These are phyloP conservation scores for Trametes maxima DNA, from an alignment of 768 basidiomycete species.

Conservation along the genomic window DNA sequence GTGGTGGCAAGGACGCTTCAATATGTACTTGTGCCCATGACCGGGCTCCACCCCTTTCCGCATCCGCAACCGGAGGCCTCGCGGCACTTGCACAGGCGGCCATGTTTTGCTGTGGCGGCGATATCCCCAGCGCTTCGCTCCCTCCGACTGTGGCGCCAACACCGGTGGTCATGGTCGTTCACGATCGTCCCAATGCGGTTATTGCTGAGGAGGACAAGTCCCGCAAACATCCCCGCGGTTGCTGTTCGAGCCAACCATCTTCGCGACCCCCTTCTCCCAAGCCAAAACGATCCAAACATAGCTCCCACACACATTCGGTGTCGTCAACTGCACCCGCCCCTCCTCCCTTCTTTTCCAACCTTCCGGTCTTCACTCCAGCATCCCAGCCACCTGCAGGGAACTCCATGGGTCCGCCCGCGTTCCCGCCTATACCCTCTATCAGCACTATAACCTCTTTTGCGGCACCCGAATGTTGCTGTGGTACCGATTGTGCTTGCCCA, in stretches of 20 bases:
- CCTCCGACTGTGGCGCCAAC: not conserved
- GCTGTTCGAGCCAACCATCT: slow-evolving; percentile 10
- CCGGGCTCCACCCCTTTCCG: not conserved
- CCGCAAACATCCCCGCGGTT: slow-evolving; percentile 16
- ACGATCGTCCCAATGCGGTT: not conserved
- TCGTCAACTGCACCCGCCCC: not conserved
- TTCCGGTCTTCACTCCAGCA: not conserved
- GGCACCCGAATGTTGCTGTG: slow-evolving; percentile 74
- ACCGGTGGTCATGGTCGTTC: not conserved
- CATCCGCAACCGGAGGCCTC: slow-evolving; percentile 32
- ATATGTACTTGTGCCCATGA: slow-evolving; percentile 22
- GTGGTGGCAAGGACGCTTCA: slow-evolving; percentile 18
- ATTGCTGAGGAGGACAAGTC: not conserved
- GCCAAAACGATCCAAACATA: slow-evolving; percentile 18
- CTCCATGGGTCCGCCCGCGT: slow-evolving; percentile 40
- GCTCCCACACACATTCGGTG: not conserved
- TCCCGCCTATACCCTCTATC: slow-evolving; percentile 62
- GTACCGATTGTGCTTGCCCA: slow-evolving; percentile 67
- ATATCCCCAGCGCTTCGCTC: not conserved
- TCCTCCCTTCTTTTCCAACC: slow-evolving; percentile 12
- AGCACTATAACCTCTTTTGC: slow-evolving; percentile 62
- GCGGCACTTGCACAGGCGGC: slow-evolving; percentile 42
- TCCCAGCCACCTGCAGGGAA: not conserved
- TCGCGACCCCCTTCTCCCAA: slow-evolving; percentile 11
- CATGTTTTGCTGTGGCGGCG: slow-evolving; percentile 26